A percentile compares a stretch with the other conserved stretches of the same genome.
Conservation (phyloP, 257 asterid genomes). For the Plectranthus barbatus region DNA sequence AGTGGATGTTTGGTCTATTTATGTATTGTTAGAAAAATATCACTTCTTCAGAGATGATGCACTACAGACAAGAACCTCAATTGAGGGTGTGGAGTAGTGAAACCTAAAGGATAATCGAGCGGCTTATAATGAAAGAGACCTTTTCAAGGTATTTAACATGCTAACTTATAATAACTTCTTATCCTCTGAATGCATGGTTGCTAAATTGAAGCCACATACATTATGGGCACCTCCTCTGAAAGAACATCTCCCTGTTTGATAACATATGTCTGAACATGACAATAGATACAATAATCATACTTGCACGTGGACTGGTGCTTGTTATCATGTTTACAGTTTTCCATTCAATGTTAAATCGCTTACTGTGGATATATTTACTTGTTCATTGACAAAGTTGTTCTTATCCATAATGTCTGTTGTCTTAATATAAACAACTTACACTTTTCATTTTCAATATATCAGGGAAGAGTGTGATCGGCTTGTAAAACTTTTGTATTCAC, state of each 20-base stretch:
- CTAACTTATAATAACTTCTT: constrained; percentile 5
- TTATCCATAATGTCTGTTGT: constrained; percentile 1
- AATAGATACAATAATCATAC: neutral
- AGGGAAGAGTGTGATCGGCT: constrained; percentile 81
- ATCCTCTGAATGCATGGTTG: neutral
- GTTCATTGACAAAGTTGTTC: neutral
- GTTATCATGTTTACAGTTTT: constrained; percentile 1
- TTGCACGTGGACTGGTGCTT: constrained; percentile 9
- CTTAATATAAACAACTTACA: neutral
- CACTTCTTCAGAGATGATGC: constrained; percentile 23
- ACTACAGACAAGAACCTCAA: constrained; percentile 23
- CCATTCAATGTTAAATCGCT: neutral
- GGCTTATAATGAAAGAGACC: constrained; percentile 59
- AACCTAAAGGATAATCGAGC: constrained; percentile 53
- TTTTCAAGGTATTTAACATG: constrained; percentile 59
- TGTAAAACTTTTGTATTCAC: constrained; percentile 48
- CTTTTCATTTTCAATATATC: constrained; percentile 14
- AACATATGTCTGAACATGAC: neutral
- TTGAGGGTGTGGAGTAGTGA: constrained; percentile 31
- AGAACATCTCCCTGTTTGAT: too few species aligned
- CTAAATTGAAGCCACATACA: neutral
- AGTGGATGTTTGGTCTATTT: neutral
- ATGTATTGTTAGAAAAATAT: constrained; percentile 21
- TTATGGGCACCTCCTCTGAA: neutral
- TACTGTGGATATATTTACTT: neutral